Conservation (phyloP, 371 early-diverging fungal genomes). For the Saksenaea oblongispora region DNA sequence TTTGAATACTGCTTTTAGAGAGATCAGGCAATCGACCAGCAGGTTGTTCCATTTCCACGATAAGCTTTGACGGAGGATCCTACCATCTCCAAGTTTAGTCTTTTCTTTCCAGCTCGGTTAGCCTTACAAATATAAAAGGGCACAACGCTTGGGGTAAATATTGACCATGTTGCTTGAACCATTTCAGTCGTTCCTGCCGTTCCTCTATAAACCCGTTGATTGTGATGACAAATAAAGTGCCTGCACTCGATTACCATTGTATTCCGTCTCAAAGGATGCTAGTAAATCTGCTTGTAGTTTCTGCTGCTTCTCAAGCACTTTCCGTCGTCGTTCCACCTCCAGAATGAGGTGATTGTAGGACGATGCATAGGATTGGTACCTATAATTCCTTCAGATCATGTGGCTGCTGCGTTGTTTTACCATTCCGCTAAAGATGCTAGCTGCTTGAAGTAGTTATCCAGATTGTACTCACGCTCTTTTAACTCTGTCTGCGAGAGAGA, state of each 20-base stretch:
- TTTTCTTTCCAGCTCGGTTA: too few relatives aligned
- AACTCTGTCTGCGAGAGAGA: constrained; percentile 19
- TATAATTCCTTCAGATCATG: not conserved
- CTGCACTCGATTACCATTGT: constrained; percentile 20
- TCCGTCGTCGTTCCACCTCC: constrained; percentile 41
- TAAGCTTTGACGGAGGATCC: constrained; percentile 29
- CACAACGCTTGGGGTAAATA: constrained; percentile 49
- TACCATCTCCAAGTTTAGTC: not conserved
- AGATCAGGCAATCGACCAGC: constrained; percentile 29
- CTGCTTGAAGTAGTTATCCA: constrained; percentile 39
- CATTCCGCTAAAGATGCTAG: constrained; percentile 33
- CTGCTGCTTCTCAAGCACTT: constrained; percentile 32
- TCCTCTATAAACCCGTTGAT: constrained; percentile 26
- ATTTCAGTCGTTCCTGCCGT: constrained; percentile 35
- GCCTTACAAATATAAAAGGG: constrained; percentile 44
- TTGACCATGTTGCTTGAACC: constrained; percentile 46
- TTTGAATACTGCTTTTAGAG: constrained; percentile 30
- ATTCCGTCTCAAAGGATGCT: constrained; percentile 32
- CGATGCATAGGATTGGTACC: constrained; percentile 40
- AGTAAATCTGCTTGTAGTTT: constrained; percentile 23
- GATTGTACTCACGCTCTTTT: constrained; percentile 29
- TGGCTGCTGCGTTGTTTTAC: not conserved
- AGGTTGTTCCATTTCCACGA: constrained; percentile 22
- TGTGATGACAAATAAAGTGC: not conserved
- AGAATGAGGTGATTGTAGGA: constrained; percentile 42